phyloP scores from a whole-genome alignment of 2,329 filamentous ascomycete genomes.

The Beauveria pseudobassiana region DNA sequence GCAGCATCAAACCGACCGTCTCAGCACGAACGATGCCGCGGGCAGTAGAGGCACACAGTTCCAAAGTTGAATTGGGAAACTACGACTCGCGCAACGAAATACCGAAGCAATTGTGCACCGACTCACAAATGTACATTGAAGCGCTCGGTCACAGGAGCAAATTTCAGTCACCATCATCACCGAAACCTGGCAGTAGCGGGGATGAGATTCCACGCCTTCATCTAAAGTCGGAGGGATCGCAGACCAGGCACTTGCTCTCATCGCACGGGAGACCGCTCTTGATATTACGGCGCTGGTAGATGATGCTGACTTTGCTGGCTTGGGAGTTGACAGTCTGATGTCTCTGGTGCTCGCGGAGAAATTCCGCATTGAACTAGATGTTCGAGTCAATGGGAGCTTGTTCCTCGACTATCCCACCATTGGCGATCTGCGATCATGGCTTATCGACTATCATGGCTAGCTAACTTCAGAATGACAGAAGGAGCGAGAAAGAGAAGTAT shows the following conservation, averaged over 20 bases:
- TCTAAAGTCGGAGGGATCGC: background rate
- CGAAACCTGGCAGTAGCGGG: background rate
- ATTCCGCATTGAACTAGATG: slow-evolving; percentile 47
- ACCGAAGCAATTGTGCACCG: background rate
- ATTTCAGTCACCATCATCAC: background rate
- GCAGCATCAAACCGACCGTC: slow-evolving; percentile 18
- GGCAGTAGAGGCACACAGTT: background rate
- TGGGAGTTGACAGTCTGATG: slow-evolving; percentile 55
- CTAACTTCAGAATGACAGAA: background rate
- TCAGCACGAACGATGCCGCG: background rate
- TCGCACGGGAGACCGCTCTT: slow-evolving; percentile 49
- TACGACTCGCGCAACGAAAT: background rate
- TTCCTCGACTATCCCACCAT: slow-evolving; percentile 49
- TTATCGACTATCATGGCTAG: slow-evolving; percentile 25
- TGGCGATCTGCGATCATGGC: slow-evolving; percentile 41
- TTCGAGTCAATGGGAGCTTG: slow-evolving; percentile 42
- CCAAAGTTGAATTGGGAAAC: background rate
- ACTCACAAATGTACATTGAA: background rate
- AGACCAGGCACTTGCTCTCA: slow-evolving; percentile 41
- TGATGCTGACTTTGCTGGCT: slow-evolving; percentile 46
- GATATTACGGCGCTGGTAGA: slow-evolving; percentile 46
- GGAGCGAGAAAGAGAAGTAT: background rate
- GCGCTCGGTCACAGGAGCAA: background rate
- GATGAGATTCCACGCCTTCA: background rate
- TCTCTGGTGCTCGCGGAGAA: slow-evolving; percentile 47